These are phyloP conservation scores for Staphylotrichum tortipilum DNA, from an alignment of 495 filamentous ascomycete species.

Conservation along the genomic window DNA sequence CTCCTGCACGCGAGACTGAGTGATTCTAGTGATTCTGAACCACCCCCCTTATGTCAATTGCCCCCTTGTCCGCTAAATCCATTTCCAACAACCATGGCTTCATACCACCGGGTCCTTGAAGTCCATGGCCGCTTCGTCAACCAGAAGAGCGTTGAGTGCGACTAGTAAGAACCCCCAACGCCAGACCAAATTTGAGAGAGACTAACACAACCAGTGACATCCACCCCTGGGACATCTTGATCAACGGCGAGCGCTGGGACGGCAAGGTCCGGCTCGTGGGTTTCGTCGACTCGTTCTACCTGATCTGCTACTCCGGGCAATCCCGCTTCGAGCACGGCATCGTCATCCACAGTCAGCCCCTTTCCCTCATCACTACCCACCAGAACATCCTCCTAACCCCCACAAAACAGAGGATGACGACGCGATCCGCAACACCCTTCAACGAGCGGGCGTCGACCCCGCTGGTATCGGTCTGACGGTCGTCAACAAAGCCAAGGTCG, in stretches of 20 bases:
- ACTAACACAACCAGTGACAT: conserved; percentile 23
- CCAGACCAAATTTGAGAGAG: neutral
- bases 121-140: conserved; percentile 30
- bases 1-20: too few relatives aligned
- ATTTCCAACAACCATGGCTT: conserved; percentile 21
- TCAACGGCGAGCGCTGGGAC: conserved; percentile 32
- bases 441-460: conserved; percentile 10
- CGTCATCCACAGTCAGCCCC: conserved; percentile 35
- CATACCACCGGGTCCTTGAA: conserved; percentile 35
- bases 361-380: too few relatives aligned
- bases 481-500: conserved; percentile 15
- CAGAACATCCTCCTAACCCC: too few relatives aligned
- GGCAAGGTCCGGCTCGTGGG: conserved; percentile 35
- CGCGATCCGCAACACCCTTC: conserved; percentile 23
- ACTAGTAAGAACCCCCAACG: conserved; percentile 22
- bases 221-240: conserved; percentile 35
- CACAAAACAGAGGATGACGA: conserved; percentile 38
- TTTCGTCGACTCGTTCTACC: conserved; percentile 35
- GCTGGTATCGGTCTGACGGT: conserved; percentile 15
- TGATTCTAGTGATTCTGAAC: too few relatives aligned
- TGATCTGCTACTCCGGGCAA: conserved; percentile 34
- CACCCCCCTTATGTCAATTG: too few relatives aligned
- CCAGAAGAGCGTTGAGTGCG: conserved; percentile 31
- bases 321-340: conserved; percentile 34
- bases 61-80: too few relatives aligned